These are phyloP conservation scores for Pseudocercospora fijiensis DNA, from an alignment of 2,329 filamentous ascomycete species.

Conservation along the genomic window DNA sequence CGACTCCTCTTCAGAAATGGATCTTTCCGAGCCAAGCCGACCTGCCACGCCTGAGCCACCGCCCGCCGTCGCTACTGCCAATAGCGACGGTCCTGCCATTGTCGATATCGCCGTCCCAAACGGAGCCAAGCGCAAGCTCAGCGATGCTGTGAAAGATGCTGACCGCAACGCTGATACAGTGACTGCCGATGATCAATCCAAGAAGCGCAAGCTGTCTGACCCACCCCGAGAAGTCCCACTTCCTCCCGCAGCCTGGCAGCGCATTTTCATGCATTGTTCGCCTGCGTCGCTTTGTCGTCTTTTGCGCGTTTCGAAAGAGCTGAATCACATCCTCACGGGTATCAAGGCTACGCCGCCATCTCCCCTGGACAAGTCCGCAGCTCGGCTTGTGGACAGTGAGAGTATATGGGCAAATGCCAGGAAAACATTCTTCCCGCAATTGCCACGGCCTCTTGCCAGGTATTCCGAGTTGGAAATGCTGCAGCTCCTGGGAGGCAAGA, in stretches of 20 bases:
- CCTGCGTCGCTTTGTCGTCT: constrained; percentile 37
- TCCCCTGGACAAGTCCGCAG: constrained; percentile 17
- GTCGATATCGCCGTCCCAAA: constrained; percentile 9
- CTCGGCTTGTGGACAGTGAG: constrained; percentile 56
- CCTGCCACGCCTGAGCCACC: constrained; percentile 22
- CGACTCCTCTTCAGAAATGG: constrained; percentile 34
- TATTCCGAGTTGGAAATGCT: constrained; percentile 75
- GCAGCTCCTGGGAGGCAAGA: constrained; percentile 61
- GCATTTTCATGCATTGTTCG: constrained; percentile 35
- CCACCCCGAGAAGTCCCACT: constrained; percentile 14
- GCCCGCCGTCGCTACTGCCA: constrained; percentile 11
- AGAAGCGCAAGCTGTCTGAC: constrained; percentile 27
- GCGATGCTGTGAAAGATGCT: constrained; percentile 19
- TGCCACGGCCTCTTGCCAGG: constrained; percentile 66
- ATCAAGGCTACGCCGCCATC: constrained; percentile 18
- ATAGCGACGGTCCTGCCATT: neutral
- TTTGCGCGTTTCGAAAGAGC: constrained; percentile 34
- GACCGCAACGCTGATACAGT: constrained; percentile 13
- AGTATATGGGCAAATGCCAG: constrained; percentile 70
- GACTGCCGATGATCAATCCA: constrained; percentile 19
- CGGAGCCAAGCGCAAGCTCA: constrained; percentile 36
- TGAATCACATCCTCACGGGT: constrained; percentile 33
- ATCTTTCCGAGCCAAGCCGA: constrained; percentile 31
- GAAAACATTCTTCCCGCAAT: constrained; percentile 61
- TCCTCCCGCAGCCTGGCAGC: constrained; percentile 36